Evolutionary conservation across 331 rosid genomes (phyloP), one percentile per base, ranked within the genome.

Genomic region (Phaseolus coccineus): DNA sequence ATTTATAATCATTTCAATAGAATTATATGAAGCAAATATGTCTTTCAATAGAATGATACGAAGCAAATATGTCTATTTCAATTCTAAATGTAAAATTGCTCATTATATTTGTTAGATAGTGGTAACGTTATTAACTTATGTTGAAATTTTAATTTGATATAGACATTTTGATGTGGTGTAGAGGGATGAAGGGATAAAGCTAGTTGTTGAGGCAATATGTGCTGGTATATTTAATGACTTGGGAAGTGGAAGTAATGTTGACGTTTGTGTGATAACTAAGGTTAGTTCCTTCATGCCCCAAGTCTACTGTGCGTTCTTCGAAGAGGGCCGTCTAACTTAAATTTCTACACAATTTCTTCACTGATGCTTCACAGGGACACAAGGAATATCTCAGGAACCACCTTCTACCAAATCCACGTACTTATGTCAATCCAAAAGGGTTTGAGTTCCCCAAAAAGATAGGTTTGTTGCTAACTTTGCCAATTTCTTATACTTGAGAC

Each of bases 191-290:
- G 97, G 96, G 47, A 61, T 94, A 44, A 81, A 85, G 67, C 56
- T 94, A 72, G 96, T 94, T 24, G 80, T 88, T 39, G 97, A 90
- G 70, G 94, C 98, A 2, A 92, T 94, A 63, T 90, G 89, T 87
- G 91, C 96, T 56, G 98, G 98, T 70, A 92, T 94, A 53, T 94
- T 92, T 59, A 94, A 94, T 80, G 98, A 94, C 80, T 81, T 94
- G 92, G 98, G 98, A 69, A 92, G 93, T 85, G 97, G 93, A 78
- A 92, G 94, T 82, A 92, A 94, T 50, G 96, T 94, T 24, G 98
- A 92, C 70, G 81, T 90, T 76, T 94, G 98, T 80, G 94, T 94
- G 48, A 92, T 94, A 80, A 94, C 98, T 71, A 94, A 90, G 97
- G 98, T 94, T 53, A 73, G 90, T 70, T 19, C 58, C 27, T 53